Evolutionary conservation across 768 basidiomycete genomes (phyloP).

Genomic region (Phylloporus rhodoxanthus): DNA sequence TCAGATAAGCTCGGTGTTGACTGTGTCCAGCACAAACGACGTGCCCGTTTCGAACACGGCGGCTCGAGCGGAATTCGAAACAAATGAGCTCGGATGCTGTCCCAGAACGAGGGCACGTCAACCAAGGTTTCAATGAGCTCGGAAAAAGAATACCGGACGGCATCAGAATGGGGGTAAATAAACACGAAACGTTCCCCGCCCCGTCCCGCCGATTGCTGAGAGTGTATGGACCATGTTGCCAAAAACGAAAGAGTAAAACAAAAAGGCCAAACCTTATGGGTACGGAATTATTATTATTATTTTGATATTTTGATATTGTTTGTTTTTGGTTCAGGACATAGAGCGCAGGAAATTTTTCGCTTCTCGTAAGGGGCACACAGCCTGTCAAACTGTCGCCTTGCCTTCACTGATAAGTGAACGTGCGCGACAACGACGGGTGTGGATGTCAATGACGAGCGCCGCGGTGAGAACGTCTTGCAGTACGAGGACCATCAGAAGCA

Average conservation of each 20-base stretch:
- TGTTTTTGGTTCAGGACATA: conserved; percentile 15
- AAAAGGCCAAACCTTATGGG: conserved; percentile 10
- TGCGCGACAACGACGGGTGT: conserved; percentile 6
- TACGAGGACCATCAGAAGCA: not conserved
- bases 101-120: conserved; percentile 13
- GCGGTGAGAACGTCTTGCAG: not conserved
- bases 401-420: conserved; percentile 22
- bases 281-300: conserved; percentile 9
- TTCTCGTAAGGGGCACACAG: conserved; percentile 15
- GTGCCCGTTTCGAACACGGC: not conserved
- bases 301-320: not conserved
- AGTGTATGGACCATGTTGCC: not conserved
- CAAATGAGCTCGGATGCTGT: not conserved
- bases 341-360: conserved; percentile 22
- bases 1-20: not conserved
- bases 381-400: conserved; percentile 16
- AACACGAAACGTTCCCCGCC: not conserved
- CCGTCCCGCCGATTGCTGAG: not conserved
- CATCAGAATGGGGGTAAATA: conserved; percentile 11
- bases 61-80: not conserved
- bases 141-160: not conserved
- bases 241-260: not conserved
- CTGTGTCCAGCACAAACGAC: not conserved
- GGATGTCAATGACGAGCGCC: not conserved
- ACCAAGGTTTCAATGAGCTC: conserved; percentile 21